Evolutionary conservation across 2,329 filamentous ascomycete genomes (phyloP).

Genomic region (Xylogone sp.): DNA sequence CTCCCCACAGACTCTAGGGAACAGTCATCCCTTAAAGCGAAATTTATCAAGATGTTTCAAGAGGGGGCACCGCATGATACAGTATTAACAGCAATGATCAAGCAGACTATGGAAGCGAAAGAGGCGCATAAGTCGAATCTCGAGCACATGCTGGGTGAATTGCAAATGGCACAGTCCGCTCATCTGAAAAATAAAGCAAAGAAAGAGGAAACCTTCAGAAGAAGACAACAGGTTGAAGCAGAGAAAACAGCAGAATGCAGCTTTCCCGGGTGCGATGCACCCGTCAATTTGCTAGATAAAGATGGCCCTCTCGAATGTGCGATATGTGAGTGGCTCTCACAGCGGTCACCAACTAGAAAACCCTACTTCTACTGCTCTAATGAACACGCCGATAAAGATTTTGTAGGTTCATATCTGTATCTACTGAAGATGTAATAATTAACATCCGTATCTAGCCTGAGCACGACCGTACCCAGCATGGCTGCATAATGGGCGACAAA

Average conservation of each 20-base stretch:
- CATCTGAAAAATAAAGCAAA: slow-evolving; percentile 22
- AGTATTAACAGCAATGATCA: slow-evolving; percentile 19
- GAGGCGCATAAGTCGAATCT: slow-evolving; percentile 14
- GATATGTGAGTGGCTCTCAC: slow-evolving; percentile 24
- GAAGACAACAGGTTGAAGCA: slow-evolving; percentile 10
- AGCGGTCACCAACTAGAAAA: slow-evolving; percentile 12
- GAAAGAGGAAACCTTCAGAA: slow-evolving; percentile 18
- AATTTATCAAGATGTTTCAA: slow-evolving; percentile 25
- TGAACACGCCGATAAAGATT: slow-evolving; percentile 22
- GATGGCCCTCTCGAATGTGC: slow-evolving; percentile 21
- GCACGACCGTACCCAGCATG: slow-evolving; percentile 18
- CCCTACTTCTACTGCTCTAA: slow-evolving; percentile 21
- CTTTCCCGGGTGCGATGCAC: slow-evolving; percentile 15
- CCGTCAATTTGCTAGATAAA: slow-evolving; percentile 17
- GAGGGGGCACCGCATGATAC: slow-evolving; percentile 17
- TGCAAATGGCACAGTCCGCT: slow-evolving; percentile 25
- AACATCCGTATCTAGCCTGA: slow-evolving; percentile 16
- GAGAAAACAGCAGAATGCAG: slow-evolving; percentile 14
- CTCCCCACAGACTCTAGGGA: slow-evolving; percentile 13
- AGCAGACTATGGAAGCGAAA: slow-evolving; percentile 15
- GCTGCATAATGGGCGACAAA: slow-evolving; percentile 15
- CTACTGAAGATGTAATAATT: too few relatives aligned
- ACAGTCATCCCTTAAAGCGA: slow-evolving; percentile 23
- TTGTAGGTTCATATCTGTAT: slow-evolving; percentile 18
- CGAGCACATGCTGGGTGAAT: slow-evolving; percentile 14